These are phyloP conservation scores for Cystobasidiaceae sp. DNA, from an alignment of 1,284 basidiomycete genomes.

Conservation along the genomic window DNA sequence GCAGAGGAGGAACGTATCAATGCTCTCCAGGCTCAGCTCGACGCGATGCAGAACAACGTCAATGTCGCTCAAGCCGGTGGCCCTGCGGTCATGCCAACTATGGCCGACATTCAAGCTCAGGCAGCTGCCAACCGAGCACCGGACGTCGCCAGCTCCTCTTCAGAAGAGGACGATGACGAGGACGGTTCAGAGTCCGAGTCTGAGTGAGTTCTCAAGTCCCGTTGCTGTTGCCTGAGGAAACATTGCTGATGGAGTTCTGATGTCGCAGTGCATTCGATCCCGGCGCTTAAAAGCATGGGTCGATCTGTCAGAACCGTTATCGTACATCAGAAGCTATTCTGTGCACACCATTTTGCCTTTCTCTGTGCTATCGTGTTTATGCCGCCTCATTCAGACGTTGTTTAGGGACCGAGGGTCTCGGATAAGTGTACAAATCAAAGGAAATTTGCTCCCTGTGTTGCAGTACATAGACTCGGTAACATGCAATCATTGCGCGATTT, in stretches of 20 bases:
- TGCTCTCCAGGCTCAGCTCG: constrained; percentile 72
- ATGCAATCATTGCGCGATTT: no score
- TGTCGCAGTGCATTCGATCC: constrained; percentile 6
- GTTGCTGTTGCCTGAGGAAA: no score
- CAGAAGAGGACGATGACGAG: constrained; percentile 26
- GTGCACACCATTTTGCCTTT: no score
- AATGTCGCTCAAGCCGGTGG: constrained; percentile 12
- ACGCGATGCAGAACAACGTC: constrained; percentile 56
- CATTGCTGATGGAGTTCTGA: no score
- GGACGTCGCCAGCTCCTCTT: constrained; percentile 27
- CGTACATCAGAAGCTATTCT: no score
- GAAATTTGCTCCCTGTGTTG: no score
- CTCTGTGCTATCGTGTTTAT: no score
- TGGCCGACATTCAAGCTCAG: neutral
- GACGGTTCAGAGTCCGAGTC: constrained; percentile 29
- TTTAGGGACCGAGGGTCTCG: no score
- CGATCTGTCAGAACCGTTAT: no score
- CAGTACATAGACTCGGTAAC: no score
- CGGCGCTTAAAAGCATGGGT: neutral
- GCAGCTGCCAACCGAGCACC: constrained; percentile 6
- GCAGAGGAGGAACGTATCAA: constrained; percentile 83
- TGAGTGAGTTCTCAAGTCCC: constrained; percentile 10
- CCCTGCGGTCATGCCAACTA: constrained; percentile 12
- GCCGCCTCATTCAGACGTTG: no score
- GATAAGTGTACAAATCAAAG: no score